Base-by-base conservation (phyloP, 768 basidiomycete species). In the Hebeloma cylindrosporum region DNA sequence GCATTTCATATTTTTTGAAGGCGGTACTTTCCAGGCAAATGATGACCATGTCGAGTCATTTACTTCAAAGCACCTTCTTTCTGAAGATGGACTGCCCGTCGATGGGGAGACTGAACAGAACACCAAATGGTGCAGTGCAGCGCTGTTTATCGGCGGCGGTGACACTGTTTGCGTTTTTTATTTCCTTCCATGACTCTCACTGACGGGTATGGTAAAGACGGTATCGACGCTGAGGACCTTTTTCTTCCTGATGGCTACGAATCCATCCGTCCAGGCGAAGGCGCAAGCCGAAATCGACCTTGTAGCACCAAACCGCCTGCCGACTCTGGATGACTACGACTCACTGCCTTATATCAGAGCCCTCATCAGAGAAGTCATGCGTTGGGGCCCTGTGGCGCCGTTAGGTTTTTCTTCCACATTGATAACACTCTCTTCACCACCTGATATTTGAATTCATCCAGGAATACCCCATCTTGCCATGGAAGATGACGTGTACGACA, bases 251-350 rank as follows among this genome's bases (percentile, higher is more conserved):
- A 71, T 74, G 69, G 52, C 62, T 5, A 41, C 64, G 5, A 45
- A 71, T 39, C 74, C 72, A 1, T 68, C 70, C 1, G 60, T 65
- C 1, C 68, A 70, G 52, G 54, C 48, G 40, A 62, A 60, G 17
- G 72, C 69, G 1, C 72, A 75, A 37, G 50, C 47, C 5, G 74
- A 73, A 34, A 58, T 77, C 8, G 71, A 75, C 25, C 32, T 39
- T 1, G 55, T 71, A 8, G 68, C 67, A 4, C 40, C 40, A 7
- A 55, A 60, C 18, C 60, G 69, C 0, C 54, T 74, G 5, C 69
- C 70, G 2, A 63, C 50, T 0, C 42, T 65, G n/a, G 62, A 60
- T 2, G 71, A 75, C 40, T 51, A 53, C 2, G 49, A 57, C 4
- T 43, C 50, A 1, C 44, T 73, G 11, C 69, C 68, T 0, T 73